Conservation (phyloP, 805 yeast species). For the Tetrapisispora nanseiensis region DNA sequence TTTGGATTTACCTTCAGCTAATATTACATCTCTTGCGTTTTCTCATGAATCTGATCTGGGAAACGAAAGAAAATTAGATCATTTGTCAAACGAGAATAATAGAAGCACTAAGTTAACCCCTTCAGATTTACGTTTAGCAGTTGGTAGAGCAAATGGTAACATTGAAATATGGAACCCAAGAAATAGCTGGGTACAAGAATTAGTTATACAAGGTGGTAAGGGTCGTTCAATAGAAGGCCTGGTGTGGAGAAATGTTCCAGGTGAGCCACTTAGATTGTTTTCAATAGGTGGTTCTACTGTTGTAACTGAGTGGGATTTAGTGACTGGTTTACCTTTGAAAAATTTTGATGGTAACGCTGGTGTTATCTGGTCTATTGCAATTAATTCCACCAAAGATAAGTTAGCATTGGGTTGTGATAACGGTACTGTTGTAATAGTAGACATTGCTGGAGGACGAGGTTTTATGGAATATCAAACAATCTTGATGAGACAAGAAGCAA, state of each 20-base stretch:
- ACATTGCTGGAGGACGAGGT: conserved; percentile 83
- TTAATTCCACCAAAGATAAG: conserved; percentile 47
- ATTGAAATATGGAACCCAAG: conserved; percentile 93
- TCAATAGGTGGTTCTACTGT: conserved; percentile 90
- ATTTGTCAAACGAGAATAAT: conserved; percentile 10
- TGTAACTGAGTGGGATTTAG: conserved; percentile 85
- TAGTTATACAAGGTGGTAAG: conserved; percentile 61
- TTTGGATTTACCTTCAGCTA: conserved; percentile 78
- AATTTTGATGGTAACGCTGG: conserved; percentile 90
- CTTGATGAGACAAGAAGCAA: conserved; percentile 72
- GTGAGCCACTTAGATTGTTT: conserved; percentile 59
- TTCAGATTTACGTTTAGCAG: conserved; percentile 62
- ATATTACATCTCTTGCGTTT: conserved; percentile 73
- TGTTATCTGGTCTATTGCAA: conserved; percentile 80
- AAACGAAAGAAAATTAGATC: conserved; percentile 7
- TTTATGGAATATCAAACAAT: conserved; percentile 64
- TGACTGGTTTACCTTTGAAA: conserved; percentile 57
- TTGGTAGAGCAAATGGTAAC: conserved; percentile 90
- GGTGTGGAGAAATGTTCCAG: conserved; percentile 56
- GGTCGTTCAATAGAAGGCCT: conserved; percentile 85
- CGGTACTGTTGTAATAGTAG: conserved; percentile 77
- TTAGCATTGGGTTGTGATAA: conserved; percentile 93
- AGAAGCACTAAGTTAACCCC: conserved; percentile 35
- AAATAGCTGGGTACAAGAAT: conserved; percentile 72
- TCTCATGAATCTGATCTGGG: conserved; percentile 42